These are phyloP conservation scores for Saccharomycopsis guyanensis DNA, from an alignment of 805 yeast species.

Conservation along the genomic window DNA sequence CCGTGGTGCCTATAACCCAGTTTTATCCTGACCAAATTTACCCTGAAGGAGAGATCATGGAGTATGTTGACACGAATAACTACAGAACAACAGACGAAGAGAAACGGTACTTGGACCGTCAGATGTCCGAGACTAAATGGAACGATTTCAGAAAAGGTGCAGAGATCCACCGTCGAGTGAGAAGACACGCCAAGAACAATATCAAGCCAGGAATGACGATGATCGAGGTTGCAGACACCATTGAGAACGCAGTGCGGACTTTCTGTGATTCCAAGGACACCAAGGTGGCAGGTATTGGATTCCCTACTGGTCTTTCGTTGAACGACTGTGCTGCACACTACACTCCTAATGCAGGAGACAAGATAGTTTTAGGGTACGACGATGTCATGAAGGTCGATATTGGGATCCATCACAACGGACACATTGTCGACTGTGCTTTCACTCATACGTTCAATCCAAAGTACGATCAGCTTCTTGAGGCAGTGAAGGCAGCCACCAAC, in stretches of 20 bases:
- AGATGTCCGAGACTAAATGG: slow-evolving; percentile 52
- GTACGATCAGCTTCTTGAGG: slow-evolving; percentile 71
- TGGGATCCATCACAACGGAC: slow-evolving; percentile 94
- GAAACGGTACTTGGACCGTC: slow-evolving; percentile 66
- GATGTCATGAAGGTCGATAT: slow-evolving; percentile 96
- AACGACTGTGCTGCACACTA: slow-evolving; percentile 97
- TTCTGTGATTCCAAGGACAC: slow-evolving; percentile 48
- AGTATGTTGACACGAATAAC: slow-evolving; percentile 57
- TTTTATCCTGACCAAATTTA: slow-evolving; percentile 64
- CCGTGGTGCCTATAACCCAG: slow-evolving; percentile 55
- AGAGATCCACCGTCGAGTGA: slow-evolving; percentile 87
- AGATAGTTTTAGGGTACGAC: slow-evolving; percentile 66
- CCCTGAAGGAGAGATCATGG: slow-evolving; percentile 86
- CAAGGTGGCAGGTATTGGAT: slow-evolving; percentile 77
- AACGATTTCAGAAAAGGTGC: slow-evolving; percentile 93
- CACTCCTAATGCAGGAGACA: slow-evolving; percentile 95
- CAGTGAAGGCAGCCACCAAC: slow-evolving; percentile 89
- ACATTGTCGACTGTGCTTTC: slow-evolving; percentile 91
- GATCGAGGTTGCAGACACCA: slow-evolving; percentile 81
- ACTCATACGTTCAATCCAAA: slow-evolving; percentile 81
- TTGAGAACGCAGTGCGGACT: slow-evolving; percentile 77
- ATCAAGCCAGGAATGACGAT: slow-evolving; percentile 89
- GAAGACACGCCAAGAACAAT: slow-evolving; percentile 65
- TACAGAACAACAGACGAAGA: slow-evolving; percentile 83
- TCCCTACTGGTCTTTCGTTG: slow-evolving; percentile 95